A percentile compares a stretch with the other conserved stretches of the same genome.
phyloP scores from a whole-genome alignment of 2,329 filamentous ascomycete species.

The Exophiala calicioides region DNA sequence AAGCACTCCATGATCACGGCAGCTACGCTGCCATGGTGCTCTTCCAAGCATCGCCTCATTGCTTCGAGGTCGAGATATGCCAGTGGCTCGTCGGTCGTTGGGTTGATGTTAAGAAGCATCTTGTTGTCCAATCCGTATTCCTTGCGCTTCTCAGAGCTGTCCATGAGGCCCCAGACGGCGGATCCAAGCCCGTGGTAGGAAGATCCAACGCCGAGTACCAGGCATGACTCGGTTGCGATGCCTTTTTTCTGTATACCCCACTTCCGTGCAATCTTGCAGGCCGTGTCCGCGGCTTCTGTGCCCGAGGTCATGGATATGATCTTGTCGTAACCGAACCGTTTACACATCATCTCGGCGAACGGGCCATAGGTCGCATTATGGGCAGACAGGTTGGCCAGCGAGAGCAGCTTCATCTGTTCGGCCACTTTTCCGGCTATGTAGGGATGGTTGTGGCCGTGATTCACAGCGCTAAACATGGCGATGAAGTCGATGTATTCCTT shows the following conservation, averaged over 20 bases:
- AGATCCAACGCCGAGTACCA: conserved; percentile 79
- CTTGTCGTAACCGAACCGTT: conserved; percentile 93
- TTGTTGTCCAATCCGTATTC: conserved; percentile 2
- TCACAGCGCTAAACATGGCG: conserved; percentile 47
- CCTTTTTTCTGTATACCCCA: conserved; percentile 97
- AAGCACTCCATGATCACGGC: conserved; percentile 6
- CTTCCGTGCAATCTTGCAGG: conserved; percentile 91
- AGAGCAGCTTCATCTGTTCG: conserved; percentile 54
- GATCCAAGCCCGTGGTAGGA: conserved; percentile 80
- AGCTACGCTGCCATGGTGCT: background rate
- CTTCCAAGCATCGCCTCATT: conserved; percentile 43
- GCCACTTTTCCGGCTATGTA: conserved; percentile 23
- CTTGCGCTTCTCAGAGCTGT: conserved; percentile 62
- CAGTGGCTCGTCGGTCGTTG: conserved; percentile 70
- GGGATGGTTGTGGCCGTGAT: background rate
- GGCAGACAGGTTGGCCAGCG: conserved; percentile 73
- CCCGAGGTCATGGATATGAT: conserved; percentile 97
- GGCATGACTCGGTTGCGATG: conserved; percentile 76
- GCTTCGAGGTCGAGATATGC: conserved; percentile 82
- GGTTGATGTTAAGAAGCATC: conserved; percentile 59
- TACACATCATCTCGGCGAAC: conserved; percentile 87
- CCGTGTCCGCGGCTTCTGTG: conserved; percentile 92
- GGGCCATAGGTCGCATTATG: conserved; percentile 96
- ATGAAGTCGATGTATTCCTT: conserved; percentile 56
- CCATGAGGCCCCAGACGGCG: conserved; percentile 39